Conservation (phyloP, 139 green algal species). For the Chlamydomonas schloesseri region DNA sequence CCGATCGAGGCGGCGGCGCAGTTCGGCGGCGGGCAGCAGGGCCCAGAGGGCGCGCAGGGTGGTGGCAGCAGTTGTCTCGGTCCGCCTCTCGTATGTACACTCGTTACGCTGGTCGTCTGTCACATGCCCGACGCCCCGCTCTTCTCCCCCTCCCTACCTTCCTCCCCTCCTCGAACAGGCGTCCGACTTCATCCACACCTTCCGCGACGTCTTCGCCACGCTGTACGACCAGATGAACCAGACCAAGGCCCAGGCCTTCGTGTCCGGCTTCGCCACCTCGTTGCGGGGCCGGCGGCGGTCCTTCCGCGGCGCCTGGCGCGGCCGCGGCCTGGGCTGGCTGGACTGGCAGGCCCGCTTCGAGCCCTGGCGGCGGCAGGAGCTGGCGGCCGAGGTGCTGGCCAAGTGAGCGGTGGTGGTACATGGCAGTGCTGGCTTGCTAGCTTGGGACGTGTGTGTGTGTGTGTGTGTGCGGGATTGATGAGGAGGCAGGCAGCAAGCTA, state of each 20-base stretch:
- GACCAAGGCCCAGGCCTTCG: neutral
- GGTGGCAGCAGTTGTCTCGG: too few species aligned
- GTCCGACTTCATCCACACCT: neutral
- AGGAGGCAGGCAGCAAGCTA: too few species aligned
- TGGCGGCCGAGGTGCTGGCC: neutral
- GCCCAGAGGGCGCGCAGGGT: too few species aligned
- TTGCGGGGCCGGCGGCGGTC: neutral
- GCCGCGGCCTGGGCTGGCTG: neutral
- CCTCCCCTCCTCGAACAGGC: neutral
- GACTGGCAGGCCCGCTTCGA: neutral
- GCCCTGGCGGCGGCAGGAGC: neutral
- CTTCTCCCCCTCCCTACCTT: too few species aligned
- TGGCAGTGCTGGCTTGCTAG: too few species aligned
- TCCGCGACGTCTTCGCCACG: neutral
- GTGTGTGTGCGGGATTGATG: too few species aligned
- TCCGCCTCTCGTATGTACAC: too few species aligned
- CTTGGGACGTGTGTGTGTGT: too few species aligned
- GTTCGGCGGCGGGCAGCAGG: too few species aligned
- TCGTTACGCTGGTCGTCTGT: too few species aligned
- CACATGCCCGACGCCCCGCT: too few species aligned
- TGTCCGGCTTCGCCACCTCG: neutral
- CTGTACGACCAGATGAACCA: neutral
- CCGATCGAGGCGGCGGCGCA: too few species aligned
- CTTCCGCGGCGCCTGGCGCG: neutral
- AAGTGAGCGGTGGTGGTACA: neutral